Conservation (phyloP, 2,329 filamentous ascomycete species). For the Calonectria hongkongensis region DNA sequence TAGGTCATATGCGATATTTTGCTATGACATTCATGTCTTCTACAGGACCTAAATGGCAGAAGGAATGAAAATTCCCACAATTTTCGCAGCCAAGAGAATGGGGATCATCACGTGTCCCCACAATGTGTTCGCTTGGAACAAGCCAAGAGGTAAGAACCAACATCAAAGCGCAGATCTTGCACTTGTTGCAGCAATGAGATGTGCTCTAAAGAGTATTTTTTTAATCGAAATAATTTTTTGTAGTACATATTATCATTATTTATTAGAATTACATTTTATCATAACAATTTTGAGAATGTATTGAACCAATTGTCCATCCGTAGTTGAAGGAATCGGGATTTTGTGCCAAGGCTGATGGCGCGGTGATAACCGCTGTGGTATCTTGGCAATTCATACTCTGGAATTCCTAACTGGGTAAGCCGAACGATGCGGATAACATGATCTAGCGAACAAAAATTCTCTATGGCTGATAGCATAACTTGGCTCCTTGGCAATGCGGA, state of each 20-base stretch:
- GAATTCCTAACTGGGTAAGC: slow-evolving; percentile 19
- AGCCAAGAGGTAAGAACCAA: slow-evolving; percentile 17
- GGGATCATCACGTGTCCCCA: slow-evolving; percentile 3
- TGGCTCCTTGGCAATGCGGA: slow-evolving; percentile 3
- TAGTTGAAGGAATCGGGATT: background rate
- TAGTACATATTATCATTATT: background rate
- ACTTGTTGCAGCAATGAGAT: background rate
- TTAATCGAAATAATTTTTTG: too few relatives aligned
- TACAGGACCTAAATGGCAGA: background rate
- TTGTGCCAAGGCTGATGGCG: background rate
- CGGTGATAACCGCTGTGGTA: slow-evolving; percentile 5
- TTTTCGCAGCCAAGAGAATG: slow-evolving; percentile 43
- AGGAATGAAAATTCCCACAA: slow-evolving; percentile 18
- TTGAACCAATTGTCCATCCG: too few relatives aligned
- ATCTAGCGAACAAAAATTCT: background rate
- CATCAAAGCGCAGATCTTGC: slow-evolving; percentile 13
- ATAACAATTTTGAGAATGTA: background rate
- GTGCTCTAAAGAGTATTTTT: too few relatives aligned
- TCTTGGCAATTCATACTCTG: background rate
- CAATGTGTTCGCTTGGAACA: slow-evolving; percentile 2
- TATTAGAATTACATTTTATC: background rate
- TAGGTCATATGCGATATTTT: slow-evolving; percentile 22
- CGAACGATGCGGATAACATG: background rate
- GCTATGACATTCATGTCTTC: background rate
- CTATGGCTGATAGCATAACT: background rate